phyloP scores from a whole-genome alignment of 805 yeast species.

The Cyberlindnera americana region DNA sequence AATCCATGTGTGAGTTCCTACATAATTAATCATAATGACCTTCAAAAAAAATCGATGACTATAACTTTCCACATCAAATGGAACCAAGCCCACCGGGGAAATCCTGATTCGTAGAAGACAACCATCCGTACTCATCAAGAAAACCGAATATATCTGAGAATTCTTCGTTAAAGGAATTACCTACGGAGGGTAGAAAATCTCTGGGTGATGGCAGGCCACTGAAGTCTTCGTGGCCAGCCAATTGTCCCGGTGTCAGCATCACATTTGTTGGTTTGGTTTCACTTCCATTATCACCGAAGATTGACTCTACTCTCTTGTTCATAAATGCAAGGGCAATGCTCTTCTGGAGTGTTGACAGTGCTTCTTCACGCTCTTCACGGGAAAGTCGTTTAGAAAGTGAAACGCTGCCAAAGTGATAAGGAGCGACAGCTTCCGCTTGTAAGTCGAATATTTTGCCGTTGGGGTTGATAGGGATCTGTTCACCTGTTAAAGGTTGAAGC shows the following conservation, averaged over 20 bases:
- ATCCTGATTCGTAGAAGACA: background rate
- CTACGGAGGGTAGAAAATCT: no score
- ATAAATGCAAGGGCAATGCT: background rate
- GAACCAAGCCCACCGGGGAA: background rate
- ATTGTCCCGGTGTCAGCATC: background rate
- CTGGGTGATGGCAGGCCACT: no score
- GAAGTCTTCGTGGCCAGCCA: background rate
- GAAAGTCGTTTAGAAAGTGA: background rate
- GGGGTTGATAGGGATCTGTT: background rate
- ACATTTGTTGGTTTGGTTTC: background rate
- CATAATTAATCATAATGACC: no score
- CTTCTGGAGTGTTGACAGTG: background rate
- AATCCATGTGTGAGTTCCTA: background rate
- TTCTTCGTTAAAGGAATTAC: no score
- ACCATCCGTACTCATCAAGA: slow-evolving; percentile 9
- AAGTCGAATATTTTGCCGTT: background rate
- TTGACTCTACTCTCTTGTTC: background rate
- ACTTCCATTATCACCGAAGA: background rate
- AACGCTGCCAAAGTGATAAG: background rate
- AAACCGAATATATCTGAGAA: slow-evolving; percentile 5
- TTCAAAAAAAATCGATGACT: no score
- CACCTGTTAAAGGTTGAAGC: slow-evolving; percentile 15
- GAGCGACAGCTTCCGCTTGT: background rate
- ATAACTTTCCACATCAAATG: background rate
- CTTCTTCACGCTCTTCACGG: background rate